A percentile compares a stretch with the other conserved stretches of the same genome.
Evolutionary conservation across 2,329 filamentous ascomycete species (phyloP).

Genomic region (Monilinia fructicola): DNA sequence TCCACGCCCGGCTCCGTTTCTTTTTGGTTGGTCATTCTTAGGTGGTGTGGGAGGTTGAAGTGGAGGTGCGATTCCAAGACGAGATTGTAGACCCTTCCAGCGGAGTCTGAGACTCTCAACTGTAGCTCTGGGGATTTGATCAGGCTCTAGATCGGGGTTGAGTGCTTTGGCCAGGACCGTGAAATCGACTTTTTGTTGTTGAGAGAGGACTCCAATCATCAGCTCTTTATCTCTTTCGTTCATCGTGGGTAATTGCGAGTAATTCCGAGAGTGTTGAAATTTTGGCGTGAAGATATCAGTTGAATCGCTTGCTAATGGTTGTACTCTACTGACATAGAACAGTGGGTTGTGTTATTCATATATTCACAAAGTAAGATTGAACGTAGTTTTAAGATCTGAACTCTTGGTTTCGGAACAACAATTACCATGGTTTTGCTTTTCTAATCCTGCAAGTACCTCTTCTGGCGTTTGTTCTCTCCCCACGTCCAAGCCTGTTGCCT

Average conservation of each 20-base stretch:
- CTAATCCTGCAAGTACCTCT: neutral
- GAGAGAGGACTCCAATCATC: neutral
- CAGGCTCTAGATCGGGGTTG: neutral
- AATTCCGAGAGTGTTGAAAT: no score
- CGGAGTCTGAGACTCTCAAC: conserved; percentile 1
- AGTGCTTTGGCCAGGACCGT: neutral
- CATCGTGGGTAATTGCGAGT: neutral
- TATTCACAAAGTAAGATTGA: neutral
- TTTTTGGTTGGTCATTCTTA: neutral
- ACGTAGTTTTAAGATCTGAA: neutral
- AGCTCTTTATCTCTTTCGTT: conserved; percentile 15
- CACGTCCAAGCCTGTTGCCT: neutral
- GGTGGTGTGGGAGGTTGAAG: neutral
- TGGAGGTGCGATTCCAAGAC: neutral
- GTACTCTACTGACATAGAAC: neutral
- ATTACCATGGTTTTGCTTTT: neutral
- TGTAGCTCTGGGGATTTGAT: conserved; percentile 1
- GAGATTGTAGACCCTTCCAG: neutral
- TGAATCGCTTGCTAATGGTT: neutral
- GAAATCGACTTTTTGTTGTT: neutral
- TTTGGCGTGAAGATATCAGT: neutral
- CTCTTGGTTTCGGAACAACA: neutral
- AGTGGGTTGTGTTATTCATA: neutral
- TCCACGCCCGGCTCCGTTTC: neutral
- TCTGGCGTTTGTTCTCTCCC: neutral